Evolutionary conservation across 1,139 yeast genomes (phyloP), one percentile per base, ranked within the genome.

Genomic region (Geotrichum histeridarum): DNA sequence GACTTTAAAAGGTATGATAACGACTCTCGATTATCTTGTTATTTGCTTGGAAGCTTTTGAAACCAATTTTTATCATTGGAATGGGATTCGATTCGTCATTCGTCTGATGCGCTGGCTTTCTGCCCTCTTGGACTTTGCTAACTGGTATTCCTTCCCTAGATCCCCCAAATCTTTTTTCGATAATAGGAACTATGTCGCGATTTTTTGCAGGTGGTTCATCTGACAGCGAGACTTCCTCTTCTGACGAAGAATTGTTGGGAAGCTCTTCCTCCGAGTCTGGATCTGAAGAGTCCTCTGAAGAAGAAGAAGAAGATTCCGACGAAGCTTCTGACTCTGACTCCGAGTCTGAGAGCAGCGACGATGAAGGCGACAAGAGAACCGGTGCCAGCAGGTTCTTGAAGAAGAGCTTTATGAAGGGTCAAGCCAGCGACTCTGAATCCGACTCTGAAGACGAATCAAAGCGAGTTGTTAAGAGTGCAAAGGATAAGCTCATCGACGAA

Each of bases 401-500:
- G 66, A 77, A 77, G 63, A 77, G 80, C 58, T 70, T 61, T 76
- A 76, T 71, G 58, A 70, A 70, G 59, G 70, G 70, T 14, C 62
- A 56, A 60, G 73, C 74, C 58, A 80, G 77, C 59, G 80, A 79
- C 47, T 75, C 79, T 48, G 86, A 82, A 59, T 72, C 75, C 48
- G 83, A 79, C 55, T 68, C 74, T 52, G 88, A 83, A 58, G 79
- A 75, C 53, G 85, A 81, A 50, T 70, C 67, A 54, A 85, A 84
- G 70, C 86, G 85, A 66, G 89, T 90, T 49, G 97, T 93, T 64
- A 91, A 87, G 73, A 83, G 94, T 57, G 96, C 97, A 56, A 89
- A 86, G 74, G 98, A 91, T 63, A 94, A 91, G 74, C 78, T 91
- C 59, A 70, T 89, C 62, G 98, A 90, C 69, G 99, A 93, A 71